A percentile compares a stretch with the other conserved stretches of the same genome.
These are phyloP conservation scores for Lactarius akahatsu DNA, from an alignment of 768 basidiomycete species.

Conservation along the genomic window DNA sequence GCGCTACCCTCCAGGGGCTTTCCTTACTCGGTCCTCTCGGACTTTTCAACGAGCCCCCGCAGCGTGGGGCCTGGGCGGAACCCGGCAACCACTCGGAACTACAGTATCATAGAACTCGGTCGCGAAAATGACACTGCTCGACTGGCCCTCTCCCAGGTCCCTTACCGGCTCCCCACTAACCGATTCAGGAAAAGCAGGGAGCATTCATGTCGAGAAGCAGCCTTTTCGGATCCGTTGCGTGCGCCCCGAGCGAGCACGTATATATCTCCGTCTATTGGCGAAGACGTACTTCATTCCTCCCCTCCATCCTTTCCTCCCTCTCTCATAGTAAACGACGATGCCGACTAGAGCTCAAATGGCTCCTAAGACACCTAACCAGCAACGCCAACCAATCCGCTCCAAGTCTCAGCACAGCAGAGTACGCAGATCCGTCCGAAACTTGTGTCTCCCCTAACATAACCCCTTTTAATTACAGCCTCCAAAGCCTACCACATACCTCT, in stretches of 20 bases:
- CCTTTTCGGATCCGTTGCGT: conserved; percentile 17
- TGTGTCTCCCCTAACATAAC: background rate
- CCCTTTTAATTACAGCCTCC: conserved; percentile 11
- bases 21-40: conserved; percentile 12
- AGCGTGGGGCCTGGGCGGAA: background rate
- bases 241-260: conserved; percentile 1
- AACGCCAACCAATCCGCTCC: background rate
- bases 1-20: conserved; percentile 1
- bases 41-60: background rate
- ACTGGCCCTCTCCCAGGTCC: background rate
- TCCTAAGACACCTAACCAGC: background rate
- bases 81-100: background rate
- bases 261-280: conserved; percentile 9
- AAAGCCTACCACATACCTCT: conserved; percentile 14
- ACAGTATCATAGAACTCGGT: background rate
- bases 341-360: conserved; percentile 6
- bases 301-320: background rate
- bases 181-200: conserved; percentile 8
- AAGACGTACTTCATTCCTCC: conserved; percentile 1
- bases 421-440: background rate
- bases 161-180: background rate
- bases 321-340: background rate
- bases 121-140: background rate
- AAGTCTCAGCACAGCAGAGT: conserved; percentile 2
- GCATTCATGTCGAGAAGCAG: conserved; percentile 5